phyloP scores from a whole-genome alignment of 805 yeast species.

The Pichia thaimueangensis region DNA sequence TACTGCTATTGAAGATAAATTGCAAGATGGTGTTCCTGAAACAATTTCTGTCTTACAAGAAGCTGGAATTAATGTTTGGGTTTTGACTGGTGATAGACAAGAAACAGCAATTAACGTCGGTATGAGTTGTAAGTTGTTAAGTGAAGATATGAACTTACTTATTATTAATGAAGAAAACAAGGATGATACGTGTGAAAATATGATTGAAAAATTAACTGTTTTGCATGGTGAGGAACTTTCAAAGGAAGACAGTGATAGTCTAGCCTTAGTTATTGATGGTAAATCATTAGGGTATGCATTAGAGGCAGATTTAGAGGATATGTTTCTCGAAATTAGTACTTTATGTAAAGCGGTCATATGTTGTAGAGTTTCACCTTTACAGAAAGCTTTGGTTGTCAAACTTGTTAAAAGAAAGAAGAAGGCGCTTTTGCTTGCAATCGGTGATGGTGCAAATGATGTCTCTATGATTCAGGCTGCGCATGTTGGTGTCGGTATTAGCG shows the following conservation, averaged over 20 bases:
- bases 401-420: conserved; percentile 81
- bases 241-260: conserved; percentile 61
- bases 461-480: conserved; percentile 99
- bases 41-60: conserved; percentile 91
- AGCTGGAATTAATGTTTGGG: conserved; percentile 98
- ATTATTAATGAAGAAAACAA: conserved; percentile 82
- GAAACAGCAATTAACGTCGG: conserved; percentile 98
- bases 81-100: conserved; percentile 95
- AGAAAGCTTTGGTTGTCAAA: conserved; percentile 92
- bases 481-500: conserved; percentile 98
- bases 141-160: conserved; percentile 93
- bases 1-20: conserved; percentile 95
- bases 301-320: conserved; percentile 71
- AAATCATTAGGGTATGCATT: conserved; percentile 82
- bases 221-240: conserved; percentile 61
- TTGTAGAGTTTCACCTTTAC: conserved; percentile 96
- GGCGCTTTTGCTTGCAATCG: conserved; percentile 80
- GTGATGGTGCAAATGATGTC: conserved; percentile 99
- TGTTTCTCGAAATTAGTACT: conserved; percentile 72
- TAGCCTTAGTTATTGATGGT: conserved; percentile 93
- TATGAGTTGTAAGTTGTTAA: conserved; percentile 89
- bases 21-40: conserved; percentile 98
- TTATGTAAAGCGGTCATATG: conserved; percentile 94
- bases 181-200: conserved; percentile 68
- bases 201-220: conserved; percentile 70